A percentile compares a stretch with the other conserved stretches of the same genome.
phyloP scores from a whole-genome alignment of 163 green algal genomes.

The Chlamydomonas reinhardtii region DNA sequence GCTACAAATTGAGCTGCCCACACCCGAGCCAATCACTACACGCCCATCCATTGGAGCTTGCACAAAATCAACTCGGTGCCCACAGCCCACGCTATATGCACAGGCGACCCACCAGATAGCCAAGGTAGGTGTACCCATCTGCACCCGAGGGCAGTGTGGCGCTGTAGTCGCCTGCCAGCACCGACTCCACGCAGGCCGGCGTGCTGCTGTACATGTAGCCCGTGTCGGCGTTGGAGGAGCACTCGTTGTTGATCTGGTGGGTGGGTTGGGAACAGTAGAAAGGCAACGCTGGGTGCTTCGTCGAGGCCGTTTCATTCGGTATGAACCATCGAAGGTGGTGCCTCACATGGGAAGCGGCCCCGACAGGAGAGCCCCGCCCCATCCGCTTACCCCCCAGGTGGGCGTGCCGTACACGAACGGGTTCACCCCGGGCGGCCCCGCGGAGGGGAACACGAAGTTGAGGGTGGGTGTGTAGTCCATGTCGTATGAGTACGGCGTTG shows the following conservation, averaged over 20 bases:
- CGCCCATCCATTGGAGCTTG: no score
- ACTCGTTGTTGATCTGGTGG: background rate
- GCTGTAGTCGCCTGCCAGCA: background rate
- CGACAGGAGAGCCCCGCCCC: no score
- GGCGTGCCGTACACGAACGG: background rate
- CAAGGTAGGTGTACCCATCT: background rate
- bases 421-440: background rate
- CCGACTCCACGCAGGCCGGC: constrained; percentile 24
- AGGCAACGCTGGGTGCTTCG: background rate
- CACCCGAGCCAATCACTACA: no score
- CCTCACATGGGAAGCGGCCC: background rate
- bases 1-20: no score
- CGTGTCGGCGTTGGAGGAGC: background rate
- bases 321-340: background rate
- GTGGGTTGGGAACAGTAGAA: no score
- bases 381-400: background rate
- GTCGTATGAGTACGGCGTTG: constrained; percentile 3
- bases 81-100: background rate
- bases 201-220: background rate
- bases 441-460: background rate
- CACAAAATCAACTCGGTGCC: no score
- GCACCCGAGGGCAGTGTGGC: background rate
- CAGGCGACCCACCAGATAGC: background rate
- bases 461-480: constrained; percentile 18
- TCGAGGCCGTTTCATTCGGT: no score